Percentiles rank a stretch among this genome's conserved stretches.
Evolutionary conservation across 2,329 filamentous ascomycete species (phyloP).

Genomic region (Monilinia vaccinii-corymbosi): DNA sequence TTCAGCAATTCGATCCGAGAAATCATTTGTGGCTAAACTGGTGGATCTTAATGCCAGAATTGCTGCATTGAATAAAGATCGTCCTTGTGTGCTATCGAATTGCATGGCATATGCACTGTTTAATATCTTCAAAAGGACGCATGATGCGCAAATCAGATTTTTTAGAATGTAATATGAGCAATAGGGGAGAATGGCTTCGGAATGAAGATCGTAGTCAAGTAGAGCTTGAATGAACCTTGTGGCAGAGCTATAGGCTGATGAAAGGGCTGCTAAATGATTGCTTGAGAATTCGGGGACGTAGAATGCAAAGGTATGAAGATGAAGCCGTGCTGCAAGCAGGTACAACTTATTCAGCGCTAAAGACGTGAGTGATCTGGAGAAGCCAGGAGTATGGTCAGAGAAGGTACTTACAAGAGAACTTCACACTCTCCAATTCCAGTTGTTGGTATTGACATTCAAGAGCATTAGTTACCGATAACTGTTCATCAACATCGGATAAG

Average conservation of each 20-base stretch:
- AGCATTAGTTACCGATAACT: conserved; percentile 36
- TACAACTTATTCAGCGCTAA: conserved; percentile 15
- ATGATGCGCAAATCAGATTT: conserved; percentile 56
- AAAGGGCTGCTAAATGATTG: conserved; percentile 23
- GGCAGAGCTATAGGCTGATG: conserved; percentile 35
- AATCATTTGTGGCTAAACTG: conserved; percentile 53
- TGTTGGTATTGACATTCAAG: conserved; percentile 22
- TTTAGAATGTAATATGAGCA: conserved; percentile 56
- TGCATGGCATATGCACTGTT: conserved; percentile 54
- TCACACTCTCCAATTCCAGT: conserved; percentile 3
- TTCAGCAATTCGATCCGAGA: conserved; percentile 54
- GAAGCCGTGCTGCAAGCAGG: conserved; percentile 17
- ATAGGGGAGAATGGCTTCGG: conserved; percentile 33
- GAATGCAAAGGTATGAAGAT: conserved; percentile 18
- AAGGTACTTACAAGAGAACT: conserved; percentile 4
- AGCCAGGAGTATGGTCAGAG: too few relatives aligned
- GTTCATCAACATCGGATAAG: conserved; percentile 31
- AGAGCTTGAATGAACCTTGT: conserved; percentile 15
- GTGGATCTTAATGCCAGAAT: conserved; percentile 50
- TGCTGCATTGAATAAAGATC: conserved; percentile 47
- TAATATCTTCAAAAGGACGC: conserved; percentile 54
- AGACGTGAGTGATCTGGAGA: neutral
- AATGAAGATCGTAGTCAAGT: conserved; percentile 16
- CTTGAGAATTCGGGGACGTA: conserved; percentile 12
- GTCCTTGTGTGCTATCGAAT: conserved; percentile 46